These are phyloP conservation scores for Sphaerulina vaccinii DNA, from an alignment of 2,329 filamentous ascomycete genomes.

Conservation along the genomic window DNA sequence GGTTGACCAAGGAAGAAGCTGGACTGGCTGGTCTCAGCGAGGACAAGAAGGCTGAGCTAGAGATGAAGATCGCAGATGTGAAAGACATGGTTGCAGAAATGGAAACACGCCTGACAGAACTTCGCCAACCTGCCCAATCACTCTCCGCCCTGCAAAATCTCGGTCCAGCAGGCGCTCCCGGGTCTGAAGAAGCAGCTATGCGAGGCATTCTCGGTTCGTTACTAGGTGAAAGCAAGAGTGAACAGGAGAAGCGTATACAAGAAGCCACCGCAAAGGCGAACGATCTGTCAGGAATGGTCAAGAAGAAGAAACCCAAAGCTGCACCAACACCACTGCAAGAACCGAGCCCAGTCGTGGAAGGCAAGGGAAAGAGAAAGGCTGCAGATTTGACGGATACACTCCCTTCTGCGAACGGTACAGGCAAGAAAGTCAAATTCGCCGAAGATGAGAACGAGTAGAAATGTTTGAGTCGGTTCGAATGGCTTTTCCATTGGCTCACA, in stretches of 20 bases:
- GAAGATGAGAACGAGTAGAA: conserved; percentile 1
- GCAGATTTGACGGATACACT: conserved; percentile 14
- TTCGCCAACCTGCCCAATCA: conserved; percentile 63
- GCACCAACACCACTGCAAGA: conserved; percentile 12
- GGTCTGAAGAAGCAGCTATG: conserved; percentile 45
- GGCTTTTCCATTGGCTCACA: neutral
- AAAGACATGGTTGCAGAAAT: conserved; percentile 78
- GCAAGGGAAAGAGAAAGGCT: conserved; percentile 35
- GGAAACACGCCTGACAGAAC: conserved; percentile 71
- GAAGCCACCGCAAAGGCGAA: conserved; percentile 73
- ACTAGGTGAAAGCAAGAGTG: conserved; percentile 60
- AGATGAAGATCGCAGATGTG: conserved; percentile 66
- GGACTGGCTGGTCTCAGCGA: conserved; percentile 58
- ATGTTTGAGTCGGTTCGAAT: neutral
- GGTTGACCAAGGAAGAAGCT: conserved; percentile 68
- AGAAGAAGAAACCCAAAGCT: conserved; percentile 55
- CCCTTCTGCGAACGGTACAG: conserved; percentile 16
- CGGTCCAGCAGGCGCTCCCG: conserved; percentile 49
- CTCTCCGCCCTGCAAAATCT: conserved; percentile 47
- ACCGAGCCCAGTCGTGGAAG: conserved; percentile 19
- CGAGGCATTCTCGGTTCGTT: conserved; percentile 64
- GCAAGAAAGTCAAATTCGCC: conserved; percentile 33
- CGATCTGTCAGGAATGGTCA: conserved; percentile 71
- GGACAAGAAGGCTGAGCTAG: conserved; percentile 59
- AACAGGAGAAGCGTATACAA: conserved; percentile 64